Base-by-base conservation (phyloP, 768 basidiomycete species). In the Mycena chlorophos region DNA sequence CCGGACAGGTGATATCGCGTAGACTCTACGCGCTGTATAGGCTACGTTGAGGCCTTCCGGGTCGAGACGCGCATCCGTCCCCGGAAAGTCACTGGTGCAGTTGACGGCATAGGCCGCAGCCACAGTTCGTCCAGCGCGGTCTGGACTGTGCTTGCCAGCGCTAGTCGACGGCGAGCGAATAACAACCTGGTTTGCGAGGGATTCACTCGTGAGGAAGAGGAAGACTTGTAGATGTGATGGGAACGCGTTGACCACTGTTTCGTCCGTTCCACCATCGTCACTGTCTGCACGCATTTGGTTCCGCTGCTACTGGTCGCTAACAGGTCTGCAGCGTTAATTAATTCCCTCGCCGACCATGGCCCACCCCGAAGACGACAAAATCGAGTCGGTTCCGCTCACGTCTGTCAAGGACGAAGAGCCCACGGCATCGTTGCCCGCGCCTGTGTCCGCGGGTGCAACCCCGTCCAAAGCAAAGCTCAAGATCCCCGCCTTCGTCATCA, bases 401-500 rank as follows among this genome's bases (percentile, higher is more conserved):
- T 51, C 55, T 14, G 50, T 61, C 25, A 61, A 61, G 39, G 55
- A 56, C n/a, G 52, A 26, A 5, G 52, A 55, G 5, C 91, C 60
- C 73, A 74, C n/a, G 77, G 40, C 19, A 48, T 25, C 50, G 54
- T 34, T 52, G 47, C 51, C 45, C 4, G 31, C 51, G 6, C 55
- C 48, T 45, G 30, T 51, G 38, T 54, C 51, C 27, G 43, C 48
- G 6, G 8, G 23, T 27, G 8, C 78, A 3, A 56, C 72, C 8
- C 71, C 78, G 20, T 62, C 73, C 8, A 65, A 70, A 2, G 67
- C 72, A 8, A 83, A 81, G 52, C 61, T 75, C n/a, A 83, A 80
- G 65, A 70, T 89, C 26, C 81, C 89, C 13, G 80, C 89, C 1
- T 67, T 84, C 0, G 73, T 80, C 53, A 90, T 94, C 66, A 91